Percentiles rank a stretch among this genome's conserved stretches.
Evolutionary conservation across 805 yeast species (phyloP).

Genomic region (Pichia cabralensis): DNA sequence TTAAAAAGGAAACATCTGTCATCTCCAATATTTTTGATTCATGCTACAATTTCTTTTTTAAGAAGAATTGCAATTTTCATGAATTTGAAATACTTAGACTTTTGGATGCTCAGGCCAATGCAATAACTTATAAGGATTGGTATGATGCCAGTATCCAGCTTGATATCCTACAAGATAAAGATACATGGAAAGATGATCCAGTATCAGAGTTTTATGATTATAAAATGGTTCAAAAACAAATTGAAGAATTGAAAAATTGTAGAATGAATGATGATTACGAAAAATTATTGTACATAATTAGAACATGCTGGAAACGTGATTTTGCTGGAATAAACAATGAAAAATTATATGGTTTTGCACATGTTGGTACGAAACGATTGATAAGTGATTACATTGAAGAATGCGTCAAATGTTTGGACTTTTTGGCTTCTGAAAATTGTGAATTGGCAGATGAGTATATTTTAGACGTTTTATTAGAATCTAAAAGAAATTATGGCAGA

Average conservation of each 20-base stretch:
- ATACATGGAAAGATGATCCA: slow-evolving; percentile 59
- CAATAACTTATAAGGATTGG: slow-evolving; percentile 53
- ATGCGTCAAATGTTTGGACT: slow-evolving; percentile 43
- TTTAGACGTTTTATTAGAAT: slow-evolving; percentile 72
- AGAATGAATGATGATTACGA: slow-evolving; percentile 48
- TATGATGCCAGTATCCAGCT: slow-evolving; percentile 46
- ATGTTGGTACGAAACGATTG: slow-evolving; percentile 74
- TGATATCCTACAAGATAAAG: slow-evolving; percentile 55
- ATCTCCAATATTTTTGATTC: no score
- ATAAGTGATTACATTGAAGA: slow-evolving; percentile 80
- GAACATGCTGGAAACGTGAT: slow-evolving; percentile 81
- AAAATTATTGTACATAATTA: slow-evolving; percentile 55
- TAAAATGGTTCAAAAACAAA: slow-evolving; percentile 41
- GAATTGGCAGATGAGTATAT: slow-evolving; percentile 58
- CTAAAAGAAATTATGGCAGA: slow-evolving; percentile 85
- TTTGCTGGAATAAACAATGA: slow-evolving; percentile 82
- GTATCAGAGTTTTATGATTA: slow-evolving; percentile 69
- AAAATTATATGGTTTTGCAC: slow-evolving; percentile 64
- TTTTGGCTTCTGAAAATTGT: slow-evolving; percentile 29
- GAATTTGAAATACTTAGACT: no score
- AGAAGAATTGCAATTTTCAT: no score
- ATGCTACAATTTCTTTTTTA: no score
- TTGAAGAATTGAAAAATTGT: slow-evolving; percentile 49
- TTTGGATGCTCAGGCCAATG: slow-evolving; percentile 30
- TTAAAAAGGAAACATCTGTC: no score